phyloP scores from a whole-genome alignment of 176 grass and related monocot genomes.

The Aechmea fasciata region DNA sequence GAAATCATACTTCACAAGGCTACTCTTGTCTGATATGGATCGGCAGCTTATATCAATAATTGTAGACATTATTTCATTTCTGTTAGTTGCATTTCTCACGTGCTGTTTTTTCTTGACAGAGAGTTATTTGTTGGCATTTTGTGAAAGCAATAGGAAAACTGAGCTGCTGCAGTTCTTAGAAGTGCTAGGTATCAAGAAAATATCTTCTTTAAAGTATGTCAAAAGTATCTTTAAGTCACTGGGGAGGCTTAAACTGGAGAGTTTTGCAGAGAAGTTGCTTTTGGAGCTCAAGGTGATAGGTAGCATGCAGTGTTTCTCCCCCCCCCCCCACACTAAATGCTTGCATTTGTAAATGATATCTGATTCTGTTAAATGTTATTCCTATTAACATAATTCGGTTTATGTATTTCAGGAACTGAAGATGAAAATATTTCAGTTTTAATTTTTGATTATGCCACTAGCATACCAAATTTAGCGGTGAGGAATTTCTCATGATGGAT shows the following conservation, averaged over 20 bases:
- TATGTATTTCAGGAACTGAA: constrained; percentile 32
- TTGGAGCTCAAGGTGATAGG: constrained; percentile 49
- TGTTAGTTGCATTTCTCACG: constrained; percentile 13
- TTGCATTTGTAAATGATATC: neutral
- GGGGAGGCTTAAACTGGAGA: constrained; percentile 45
- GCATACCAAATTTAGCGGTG: constrained; percentile 61
- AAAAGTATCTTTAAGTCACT: constrained; percentile 57
- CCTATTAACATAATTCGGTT: constrained; percentile 24
- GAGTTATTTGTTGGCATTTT: constrained; percentile 83
- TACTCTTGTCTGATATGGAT: too few species aligned
- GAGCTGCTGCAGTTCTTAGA: constrained; percentile 52
- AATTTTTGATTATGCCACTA: constrained; percentile 51
- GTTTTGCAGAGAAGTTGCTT: constrained; percentile 54
- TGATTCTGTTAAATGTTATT: constrained; percentile 17
- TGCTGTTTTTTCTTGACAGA: constrained; percentile 41
- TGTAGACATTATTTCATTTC: too few species aligned
- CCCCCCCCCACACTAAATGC: constrained; percentile 4
- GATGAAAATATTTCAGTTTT: constrained; percentile 47
- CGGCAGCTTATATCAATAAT: too few species aligned
- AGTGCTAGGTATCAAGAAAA: constrained; percentile 45
- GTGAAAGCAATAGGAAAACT: constrained; percentile 56
- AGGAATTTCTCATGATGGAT: constrained; percentile 31
- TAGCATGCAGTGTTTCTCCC: constrained; percentile 17
- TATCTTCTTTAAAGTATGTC: constrained; percentile 56
- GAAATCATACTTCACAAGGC: too few species aligned